Evolutionary conservation across 129 eudicot species (phyloP).

Genomic region (Lactuca sativa): DNA sequence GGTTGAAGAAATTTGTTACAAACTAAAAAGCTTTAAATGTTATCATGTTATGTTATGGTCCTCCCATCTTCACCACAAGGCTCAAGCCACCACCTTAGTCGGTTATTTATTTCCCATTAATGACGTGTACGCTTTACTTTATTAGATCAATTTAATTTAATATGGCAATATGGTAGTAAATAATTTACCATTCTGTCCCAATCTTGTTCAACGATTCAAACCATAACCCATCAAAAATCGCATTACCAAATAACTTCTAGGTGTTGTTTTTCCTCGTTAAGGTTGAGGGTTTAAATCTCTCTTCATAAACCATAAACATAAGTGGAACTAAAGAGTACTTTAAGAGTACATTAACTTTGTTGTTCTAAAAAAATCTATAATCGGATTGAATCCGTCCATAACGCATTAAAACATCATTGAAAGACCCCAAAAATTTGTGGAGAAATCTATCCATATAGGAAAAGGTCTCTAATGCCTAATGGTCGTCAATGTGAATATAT

Average conservation of each 20-base stretch:
- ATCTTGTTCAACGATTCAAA: not conserved
- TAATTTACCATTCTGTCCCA: not conserved
- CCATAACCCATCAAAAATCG: not conserved
- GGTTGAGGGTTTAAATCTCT: too few species aligned
- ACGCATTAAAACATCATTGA: not conserved
- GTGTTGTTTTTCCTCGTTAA: too few species aligned
- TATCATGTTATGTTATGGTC: not conserved
- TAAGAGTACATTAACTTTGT: too few species aligned
- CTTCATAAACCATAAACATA: too few species aligned
- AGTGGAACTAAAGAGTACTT: too few species aligned
- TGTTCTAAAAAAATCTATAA: too few species aligned
- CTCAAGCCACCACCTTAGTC: conserved; percentile 20
- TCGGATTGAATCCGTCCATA: too few species aligned
- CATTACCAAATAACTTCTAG: too few species aligned
- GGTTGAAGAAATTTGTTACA: conserved; percentile 13
- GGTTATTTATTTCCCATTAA: conserved; percentile 25
- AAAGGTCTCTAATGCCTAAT: not conserved
- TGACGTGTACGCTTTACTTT: not conserved
- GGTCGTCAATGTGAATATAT: not conserved
- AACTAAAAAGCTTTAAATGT: conserved; percentile 18
- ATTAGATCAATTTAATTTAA: not conserved
- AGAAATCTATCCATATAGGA: too few species aligned
- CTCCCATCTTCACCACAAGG: not conserved
- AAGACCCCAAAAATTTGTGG: not conserved
- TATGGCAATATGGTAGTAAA: not conserved